These are phyloP conservation scores for Backusella morwellensis DNA, from an alignment of 192 early-diverging fungal species.

Conservation along the genomic window DNA sequence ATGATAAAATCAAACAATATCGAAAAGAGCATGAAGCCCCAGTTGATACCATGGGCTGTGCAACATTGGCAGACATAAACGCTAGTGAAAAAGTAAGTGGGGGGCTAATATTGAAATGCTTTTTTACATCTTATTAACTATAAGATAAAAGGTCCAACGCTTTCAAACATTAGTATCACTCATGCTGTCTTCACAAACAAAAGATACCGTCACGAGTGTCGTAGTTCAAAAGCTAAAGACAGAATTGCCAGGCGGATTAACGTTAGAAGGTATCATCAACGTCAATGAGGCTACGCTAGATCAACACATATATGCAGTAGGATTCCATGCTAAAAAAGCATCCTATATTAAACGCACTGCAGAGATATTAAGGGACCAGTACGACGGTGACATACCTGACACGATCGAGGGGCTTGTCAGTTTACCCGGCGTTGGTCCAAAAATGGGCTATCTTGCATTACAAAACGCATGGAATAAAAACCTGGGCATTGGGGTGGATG, in stretches of 20 bases:
- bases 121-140: background rate
- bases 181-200: conserved; percentile 92
- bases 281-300: conserved; percentile 65
- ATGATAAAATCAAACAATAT: conserved; percentile 66
- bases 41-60: conserved; percentile 92
- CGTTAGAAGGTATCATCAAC: conserved; percentile 60
- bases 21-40: conserved; percentile 65
- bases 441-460: conserved; percentile 89
- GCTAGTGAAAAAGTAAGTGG: conserved; percentile 21
- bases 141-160: conserved; percentile 37
- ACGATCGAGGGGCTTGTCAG: conserved; percentile 74
- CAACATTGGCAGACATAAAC: conserved; percentile 54
- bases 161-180: conserved; percentile 86
- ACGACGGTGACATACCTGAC: conserved; percentile 79
- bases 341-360: conserved; percentile 80
- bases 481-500: conserved; percentile 92
- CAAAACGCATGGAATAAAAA: conserved; percentile 85
- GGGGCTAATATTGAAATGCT: no score
- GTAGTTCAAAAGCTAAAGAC: conserved; percentile 69
- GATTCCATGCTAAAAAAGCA: conserved; percentile 89
- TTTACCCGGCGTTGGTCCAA: conserved; percentile 91
- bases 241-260: conserved; percentile 66
- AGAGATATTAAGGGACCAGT: conserved; percentile 65
- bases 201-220: conserved; percentile 82
- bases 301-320: conserved; percentile 74